phyloP scores from a whole-genome alignment of 768 basidiomycete species.

The Leccinum imitatum region DNA sequence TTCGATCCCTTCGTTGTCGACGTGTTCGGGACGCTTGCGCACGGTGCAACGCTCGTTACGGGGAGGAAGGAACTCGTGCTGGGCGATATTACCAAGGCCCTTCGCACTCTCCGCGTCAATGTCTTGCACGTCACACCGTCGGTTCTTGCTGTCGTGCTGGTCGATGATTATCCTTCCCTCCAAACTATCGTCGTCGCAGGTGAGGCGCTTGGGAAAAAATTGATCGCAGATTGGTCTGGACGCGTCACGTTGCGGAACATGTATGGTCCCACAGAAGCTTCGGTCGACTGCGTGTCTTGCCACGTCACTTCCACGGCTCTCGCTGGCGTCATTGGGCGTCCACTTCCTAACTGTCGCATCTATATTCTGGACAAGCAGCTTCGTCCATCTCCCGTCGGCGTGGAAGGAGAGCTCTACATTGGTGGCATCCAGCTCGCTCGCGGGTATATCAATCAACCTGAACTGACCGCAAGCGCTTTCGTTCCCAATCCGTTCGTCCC shows the following conservation, averaged over 20 bases:
- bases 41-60: slow-evolving; percentile 22
- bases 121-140: slow-evolving; percentile 33
- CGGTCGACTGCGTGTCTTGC: slow-evolving; percentile 31
- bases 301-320: slow-evolving; percentile 22
- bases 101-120: slow-evolving; percentile 26
- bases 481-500: slow-evolving; percentile 30
- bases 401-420: slow-evolving; percentile 26
- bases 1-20: slow-evolving; percentile 28
- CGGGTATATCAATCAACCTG: slow-evolving; percentile 26
- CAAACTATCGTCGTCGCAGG: slow-evolving; percentile 30
- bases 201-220: slow-evolving; percentile 23
- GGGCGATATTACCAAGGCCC: slow-evolving; percentile 28
- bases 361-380: slow-evolving; percentile 31
- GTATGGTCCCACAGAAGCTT: slow-evolving; percentile 36
- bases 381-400: slow-evolving; percentile 29
- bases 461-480: slow-evolving; percentile 30
- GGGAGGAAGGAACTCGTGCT: slow-evolving; percentile 30
- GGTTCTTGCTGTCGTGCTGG: slow-evolving; percentile 29
- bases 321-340: slow-evolving; percentile 30
- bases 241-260: slow-evolving; percentile 31
- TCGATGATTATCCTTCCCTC: slow-evolving; percentile 27
- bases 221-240: slow-evolving; percentile 26
- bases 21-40: slow-evolving; percentile 19
- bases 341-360: slow-evolving; percentile 30
- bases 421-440: slow-evolving; percentile 23